Base-by-base conservation (phyloP, 306 rosid species). In the Vigna trinervia region DNA sequence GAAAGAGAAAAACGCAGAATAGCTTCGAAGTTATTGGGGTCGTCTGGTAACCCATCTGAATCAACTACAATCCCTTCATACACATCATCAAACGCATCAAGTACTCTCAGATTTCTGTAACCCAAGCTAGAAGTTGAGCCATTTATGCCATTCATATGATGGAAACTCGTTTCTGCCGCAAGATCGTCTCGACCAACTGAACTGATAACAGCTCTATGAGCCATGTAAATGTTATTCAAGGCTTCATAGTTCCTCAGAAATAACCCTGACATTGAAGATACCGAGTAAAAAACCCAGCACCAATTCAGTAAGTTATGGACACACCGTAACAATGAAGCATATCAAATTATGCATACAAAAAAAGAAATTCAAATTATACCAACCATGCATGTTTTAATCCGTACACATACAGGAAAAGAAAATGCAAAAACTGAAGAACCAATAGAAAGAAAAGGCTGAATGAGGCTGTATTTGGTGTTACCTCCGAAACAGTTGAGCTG, bases 21-120 rank as follows among this genome's bases (percentile, higher is more conserved):
- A 54, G 71, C 75, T 26, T 84, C 85, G 74, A 94, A 94, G 34
- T 82, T 83, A 39, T 78, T 79, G 4, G 91, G 82, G 36, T 75
- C 75, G 2, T 74, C 46, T 63, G 98, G 96, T 56, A 94, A 79
- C 56, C 80, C 61, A 8, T 84, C 85, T 30, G 93, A 87, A 85
- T 90, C 86, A 82, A 94, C 85, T 8, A 94, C 75, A 75, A 92
- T 83, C 38, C 98, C 97, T 1, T 90, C 98, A 69, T 94, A 94
- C 80, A 83, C 89, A 69, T 92, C 98, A 82, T 90, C 96, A 73
- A 84, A 79, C 12, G 95, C 93, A 69, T 84, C 89, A 61, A 94
- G 94, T 26, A 89, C 60, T 72, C 86, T 79, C 57, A 54, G 50
- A 59, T 90, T 90, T 75, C 80, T 83, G 8, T 84, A 82, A 82